phyloP scores from a whole-genome alignment of 2,329 filamentous ascomycete genomes.

The Aspergillus carbonarius region DNA sequence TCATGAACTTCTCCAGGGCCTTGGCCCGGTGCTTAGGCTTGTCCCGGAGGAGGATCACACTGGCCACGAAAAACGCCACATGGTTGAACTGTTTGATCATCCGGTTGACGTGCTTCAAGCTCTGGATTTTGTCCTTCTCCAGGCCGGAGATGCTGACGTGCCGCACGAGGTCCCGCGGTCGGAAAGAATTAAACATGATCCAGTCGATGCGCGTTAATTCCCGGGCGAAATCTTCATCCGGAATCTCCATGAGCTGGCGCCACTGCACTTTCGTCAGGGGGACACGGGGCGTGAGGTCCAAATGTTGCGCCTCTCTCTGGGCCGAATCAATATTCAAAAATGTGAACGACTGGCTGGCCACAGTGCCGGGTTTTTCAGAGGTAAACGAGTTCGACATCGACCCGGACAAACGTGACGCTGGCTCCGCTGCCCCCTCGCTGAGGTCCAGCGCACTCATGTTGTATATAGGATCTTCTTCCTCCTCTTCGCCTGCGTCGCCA shows the following conservation, averaged over 20 bases:
- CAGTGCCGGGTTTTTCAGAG: slow-evolving; percentile 39
- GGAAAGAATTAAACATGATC: slow-evolving; percentile 96
- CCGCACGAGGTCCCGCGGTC: slow-evolving; percentile 86
- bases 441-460: slow-evolving; percentile 42
- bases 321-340: slow-evolving; percentile 63
- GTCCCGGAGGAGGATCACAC: slow-evolving; percentile 82
- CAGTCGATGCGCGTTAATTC: slow-evolving; percentile 96
- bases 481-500: slow-evolving; percentile 28
- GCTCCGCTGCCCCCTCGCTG: slow-evolving; percentile 39
- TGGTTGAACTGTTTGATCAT: slow-evolving; percentile 95
- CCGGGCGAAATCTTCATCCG: slow-evolving; percentile 80
- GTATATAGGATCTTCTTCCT: slow-evolving; percentile 39
- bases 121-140: slow-evolving; percentile 59
- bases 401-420: slow-evolving; percentile 39
- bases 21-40: slow-evolving; percentile 93
- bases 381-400: slow-evolving; percentile 42
- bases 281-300: slow-evolving; percentile 68
- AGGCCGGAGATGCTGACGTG: slow-evolving; percentile 72
- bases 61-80: slow-evolving; percentile 76
- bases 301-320: slow-evolving; percentile 69
- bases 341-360: slow-evolving; percentile 45
- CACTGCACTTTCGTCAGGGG: slow-evolving; percentile 82
- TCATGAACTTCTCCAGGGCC: slow-evolving; percentile 95
- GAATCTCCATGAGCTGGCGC: slow-evolving; percentile 82
- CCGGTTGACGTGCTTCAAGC: slow-evolving; percentile 81